A percentile compares a stretch with the other conserved stretches of the same genome.
These are phyloP conservation scores for Pterocarpus santalinus DNA, from an alignment of 306 rosid species.

Conservation along the genomic window DNA sequence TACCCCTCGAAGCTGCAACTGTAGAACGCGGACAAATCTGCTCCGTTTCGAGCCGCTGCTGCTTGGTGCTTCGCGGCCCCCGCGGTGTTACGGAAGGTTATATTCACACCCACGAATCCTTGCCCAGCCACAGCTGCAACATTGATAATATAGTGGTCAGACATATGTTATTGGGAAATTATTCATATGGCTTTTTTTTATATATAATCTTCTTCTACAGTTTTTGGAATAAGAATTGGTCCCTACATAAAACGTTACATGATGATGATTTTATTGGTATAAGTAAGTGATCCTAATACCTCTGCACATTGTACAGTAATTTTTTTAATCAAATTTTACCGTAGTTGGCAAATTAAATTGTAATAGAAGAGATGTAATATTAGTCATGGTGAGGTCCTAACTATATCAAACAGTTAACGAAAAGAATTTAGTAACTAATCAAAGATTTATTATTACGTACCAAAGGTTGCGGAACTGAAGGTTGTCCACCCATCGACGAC, in stretches of 20 bases:
- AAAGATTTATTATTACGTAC: slow-evolving; percentile 46
- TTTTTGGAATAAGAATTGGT: no score
- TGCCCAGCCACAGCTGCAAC: slow-evolving; percentile 74
- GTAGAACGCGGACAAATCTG: slow-evolving; percentile 85
- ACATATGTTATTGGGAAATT: not conserved
- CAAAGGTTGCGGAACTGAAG: slow-evolving; percentile 88
- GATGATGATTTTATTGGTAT: no score
- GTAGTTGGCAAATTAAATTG: no score
- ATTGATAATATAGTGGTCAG: not conserved
- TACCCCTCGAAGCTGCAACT: slow-evolving; percentile 91
- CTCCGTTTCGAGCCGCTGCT: slow-evolving; percentile 81
- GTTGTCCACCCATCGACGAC: slow-evolving; percentile 88
- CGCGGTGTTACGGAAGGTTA: slow-evolving; percentile 85
- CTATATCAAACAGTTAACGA: no score
- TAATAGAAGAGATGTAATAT: no score
- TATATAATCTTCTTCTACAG: not conserved
- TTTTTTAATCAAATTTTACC: no score
- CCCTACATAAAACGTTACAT: no score
- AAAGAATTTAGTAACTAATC: not conserved
- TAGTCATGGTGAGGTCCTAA: no score
- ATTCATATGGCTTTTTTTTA: not conserved
- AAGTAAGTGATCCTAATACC: no score
- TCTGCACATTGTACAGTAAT: no score
- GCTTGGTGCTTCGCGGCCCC: slow-evolving; percentile 94
- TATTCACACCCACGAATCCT: slow-evolving; percentile 86